Conservation (phyloP, 257 asterid species). For the Solanum chmielewskii region DNA sequence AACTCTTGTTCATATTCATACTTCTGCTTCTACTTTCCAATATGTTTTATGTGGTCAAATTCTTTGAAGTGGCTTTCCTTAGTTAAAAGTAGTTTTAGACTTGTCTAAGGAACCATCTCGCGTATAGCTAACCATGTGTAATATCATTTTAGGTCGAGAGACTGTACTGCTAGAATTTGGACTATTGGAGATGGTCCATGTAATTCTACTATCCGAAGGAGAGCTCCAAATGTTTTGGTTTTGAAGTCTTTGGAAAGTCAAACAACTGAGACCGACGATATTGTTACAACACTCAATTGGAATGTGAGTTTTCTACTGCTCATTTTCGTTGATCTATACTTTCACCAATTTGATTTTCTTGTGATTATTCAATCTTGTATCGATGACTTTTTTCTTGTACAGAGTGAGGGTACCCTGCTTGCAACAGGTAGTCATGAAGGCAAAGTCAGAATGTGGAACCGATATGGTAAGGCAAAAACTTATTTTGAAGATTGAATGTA, state of each 20-base stretch:
- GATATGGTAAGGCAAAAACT: conserved; percentile 46
- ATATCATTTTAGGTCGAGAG: conserved; percentile 55
- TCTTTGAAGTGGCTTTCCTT: background rate
- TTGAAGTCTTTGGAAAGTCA: conserved; percentile 75
- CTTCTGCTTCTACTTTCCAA: too few relatives aligned
- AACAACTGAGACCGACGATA: conserved; percentile 78
- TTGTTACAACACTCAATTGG: conserved; percentile 96
- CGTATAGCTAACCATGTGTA: background rate
- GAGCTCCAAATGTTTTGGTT: conserved; percentile 42
- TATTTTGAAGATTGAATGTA: background rate
- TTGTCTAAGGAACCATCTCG: background rate
- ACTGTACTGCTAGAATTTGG: conserved; percentile 97
- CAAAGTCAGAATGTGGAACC: conserved; percentile 88
- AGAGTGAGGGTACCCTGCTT: conserved; percentile 85
- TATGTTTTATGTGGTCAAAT: too few relatives aligned
- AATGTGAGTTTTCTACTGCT: conserved; percentile 39
- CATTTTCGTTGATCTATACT: background rate
- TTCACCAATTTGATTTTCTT: background rate
- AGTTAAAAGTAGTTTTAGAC: background rate
- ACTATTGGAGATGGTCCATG: conserved; percentile 50
- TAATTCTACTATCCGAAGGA: conserved; percentile 49
- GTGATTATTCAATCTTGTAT: background rate
- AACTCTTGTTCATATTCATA: background rate
- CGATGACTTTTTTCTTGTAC: background rate
- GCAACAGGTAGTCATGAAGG: conserved; percentile 97